A percentile compares a stretch with the other conserved stretches of the same genome.
Evolutionary conservation across 1,139 yeast species (phyloP).

Genomic region (Hansenula anomala): DNA sequence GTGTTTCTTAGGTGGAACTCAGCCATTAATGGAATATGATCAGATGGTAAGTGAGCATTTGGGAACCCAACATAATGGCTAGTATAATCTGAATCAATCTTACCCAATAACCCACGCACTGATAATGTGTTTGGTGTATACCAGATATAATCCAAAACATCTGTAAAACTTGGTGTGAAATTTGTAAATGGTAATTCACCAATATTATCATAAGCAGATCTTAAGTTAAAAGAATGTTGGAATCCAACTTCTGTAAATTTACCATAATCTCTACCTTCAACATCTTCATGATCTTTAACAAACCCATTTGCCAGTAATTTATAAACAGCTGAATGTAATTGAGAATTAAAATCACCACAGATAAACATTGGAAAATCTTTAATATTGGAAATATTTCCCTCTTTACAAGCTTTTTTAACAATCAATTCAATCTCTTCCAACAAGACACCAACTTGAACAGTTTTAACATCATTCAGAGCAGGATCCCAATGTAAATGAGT

Average conservation of each 20-base stretch:
- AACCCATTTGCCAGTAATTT: conserved; percentile 80
- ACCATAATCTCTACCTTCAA: conserved; percentile 88
- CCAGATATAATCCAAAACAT: conserved; percentile 95
- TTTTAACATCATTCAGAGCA: conserved; percentile 89
- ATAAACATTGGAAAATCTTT: conserved; percentile 71
- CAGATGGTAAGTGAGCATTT: conserved; percentile 90
- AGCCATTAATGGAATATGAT: conserved; percentile 81
- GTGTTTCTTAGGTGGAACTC: conserved; percentile 67
- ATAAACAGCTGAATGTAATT: conserved; percentile 83
- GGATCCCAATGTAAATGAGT: conserved; percentile 99
- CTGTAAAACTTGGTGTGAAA: conserved; percentile 88
- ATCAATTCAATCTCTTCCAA: conserved; percentile 78
- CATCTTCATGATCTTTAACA: conserved; percentile 70
- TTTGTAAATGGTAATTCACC: conserved; percentile 95
- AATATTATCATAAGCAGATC: conserved; percentile 77
- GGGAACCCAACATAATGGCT: conserved; percentile 87
- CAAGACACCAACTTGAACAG: conserved; percentile 90
- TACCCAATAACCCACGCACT: conserved; percentile 83
- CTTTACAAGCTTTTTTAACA: conserved; percentile 34
- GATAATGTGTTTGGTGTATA: conserved; percentile 74
- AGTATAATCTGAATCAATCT: conserved; percentile 73
- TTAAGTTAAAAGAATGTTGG: conserved; percentile 73
- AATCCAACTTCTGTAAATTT: conserved; percentile 87
- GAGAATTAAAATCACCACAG: conserved; percentile 96
- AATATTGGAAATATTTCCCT: conserved; percentile 14